phyloP scores from a whole-genome alignment of 129 eudicot species.

The Flaveria trinervia region DNA sequence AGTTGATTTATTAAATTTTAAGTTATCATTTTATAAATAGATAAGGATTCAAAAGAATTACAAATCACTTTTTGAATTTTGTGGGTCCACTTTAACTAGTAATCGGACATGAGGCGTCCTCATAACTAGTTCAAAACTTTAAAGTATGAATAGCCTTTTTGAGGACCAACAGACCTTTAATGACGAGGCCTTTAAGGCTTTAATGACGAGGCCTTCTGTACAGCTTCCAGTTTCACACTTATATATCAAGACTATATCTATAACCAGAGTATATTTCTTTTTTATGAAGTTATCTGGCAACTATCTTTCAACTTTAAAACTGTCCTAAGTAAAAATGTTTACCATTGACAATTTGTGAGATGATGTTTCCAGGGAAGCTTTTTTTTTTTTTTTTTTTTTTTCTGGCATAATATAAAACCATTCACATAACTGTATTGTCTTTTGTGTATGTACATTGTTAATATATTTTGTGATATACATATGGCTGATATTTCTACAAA shows the following conservation, averaged over 20 bases:
- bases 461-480: background rate
- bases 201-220: background rate
- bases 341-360: background rate
- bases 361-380: background rate
- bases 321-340: background rate
- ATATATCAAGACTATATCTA: background rate
- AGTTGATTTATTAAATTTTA: too few species aligned
- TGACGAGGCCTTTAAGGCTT: background rate
- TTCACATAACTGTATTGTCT: background rate
- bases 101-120: background rate
- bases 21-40: too few species aligned
- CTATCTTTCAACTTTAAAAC: background rate
- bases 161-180: background rate
- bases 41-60: background rate
- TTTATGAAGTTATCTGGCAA: background rate
- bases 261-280: background rate
- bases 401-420: background rate
- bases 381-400: background rate
- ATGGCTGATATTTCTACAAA: constrained; percentile 25
- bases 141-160: background rate
- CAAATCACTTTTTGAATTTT: background rate
- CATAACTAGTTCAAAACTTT: background rate
- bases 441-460: background rate
- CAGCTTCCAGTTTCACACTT: background rate
- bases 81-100: background rate